phyloP scores from a whole-genome alignment of 306 rosid genomes.

The Dicorynia guianensis region DNA sequence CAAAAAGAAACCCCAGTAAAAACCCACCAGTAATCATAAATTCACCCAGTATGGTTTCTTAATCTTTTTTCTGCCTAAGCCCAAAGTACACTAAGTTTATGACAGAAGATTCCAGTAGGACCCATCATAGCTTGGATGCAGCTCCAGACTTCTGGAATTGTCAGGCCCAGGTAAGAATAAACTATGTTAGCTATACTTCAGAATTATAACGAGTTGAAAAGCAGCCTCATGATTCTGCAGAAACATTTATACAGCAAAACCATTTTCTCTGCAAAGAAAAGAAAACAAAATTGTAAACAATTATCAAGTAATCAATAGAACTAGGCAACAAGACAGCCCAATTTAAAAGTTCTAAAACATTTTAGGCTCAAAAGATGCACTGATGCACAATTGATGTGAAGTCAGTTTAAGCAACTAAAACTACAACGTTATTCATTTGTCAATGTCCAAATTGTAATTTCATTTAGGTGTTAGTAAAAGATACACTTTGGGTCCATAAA shows the following conservation, averaged over 20 bases:
- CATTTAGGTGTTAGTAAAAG: background rate
- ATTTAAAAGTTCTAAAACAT: background rate
- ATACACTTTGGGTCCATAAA: no score
- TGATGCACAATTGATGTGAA: background rate
- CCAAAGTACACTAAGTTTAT: constrained; percentile 33
- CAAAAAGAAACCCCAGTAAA: constrained; percentile 15
- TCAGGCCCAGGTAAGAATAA: constrained; percentile 36
- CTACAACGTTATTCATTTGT: background rate
- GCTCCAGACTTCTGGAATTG: constrained; percentile 65
- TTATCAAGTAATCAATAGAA: constrained; percentile 11
- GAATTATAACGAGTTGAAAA: constrained; percentile 30
- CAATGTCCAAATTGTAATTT: background rate
- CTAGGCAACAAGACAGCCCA: background rate
- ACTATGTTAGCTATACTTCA: constrained; percentile 8
- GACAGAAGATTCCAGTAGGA: constrained; percentile 58
- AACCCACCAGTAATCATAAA: constrained; percentile 29
- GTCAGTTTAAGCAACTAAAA: background rate
- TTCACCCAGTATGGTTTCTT: constrained; percentile 28
- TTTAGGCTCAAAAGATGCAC: no score
- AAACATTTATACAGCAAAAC: constrained; percentile 70
- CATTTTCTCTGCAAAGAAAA: constrained; percentile 70
- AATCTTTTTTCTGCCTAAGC: constrained; percentile 29
- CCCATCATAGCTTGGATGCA: constrained; percentile 57
- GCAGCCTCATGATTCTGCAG: constrained; percentile 59
- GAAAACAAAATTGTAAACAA: background rate